Base-by-base conservation (phyloP, 352 stramenopile genomes). In the Phytophthora tubulina region DNA sequence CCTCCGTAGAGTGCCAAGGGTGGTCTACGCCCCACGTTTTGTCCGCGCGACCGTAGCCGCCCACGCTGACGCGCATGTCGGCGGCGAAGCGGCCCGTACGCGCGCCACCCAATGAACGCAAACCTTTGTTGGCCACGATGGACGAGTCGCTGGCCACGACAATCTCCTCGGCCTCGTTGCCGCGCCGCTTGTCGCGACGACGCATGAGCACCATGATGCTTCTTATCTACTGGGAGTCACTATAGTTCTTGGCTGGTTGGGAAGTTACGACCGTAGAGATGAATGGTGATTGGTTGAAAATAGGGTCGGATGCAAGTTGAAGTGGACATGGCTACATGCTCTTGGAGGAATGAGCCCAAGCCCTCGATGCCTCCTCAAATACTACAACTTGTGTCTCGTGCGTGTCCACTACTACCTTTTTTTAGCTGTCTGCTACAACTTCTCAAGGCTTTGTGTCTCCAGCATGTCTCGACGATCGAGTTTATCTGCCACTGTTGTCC, bases 1-100 rank as follows among this genome's bases (percentile, higher is more conserved):
- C 77, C 51, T 75, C 70, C 31, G 84, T 92, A 63, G 84, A 78
- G 62, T 94, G 87, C 87, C 85, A 93, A 60, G 85, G 85, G 71
- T 93, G 85, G 73, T 94, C 87, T 48, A 93, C 83, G 50, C 82
- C 84, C 84, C 85, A 93, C 33, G 83, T 93, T 55, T 92, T 83
- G 78, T 94, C 85, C n/a, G 84, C 73, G 48, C 87, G 87, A 2
- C 87, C 87, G 70, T 94, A 94, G 55, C 85, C 85, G 31, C 87
- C 85, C 7, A 92, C 74, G 30, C 79, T 84, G 30, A 89, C 75
- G 58, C 87, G 87, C 87, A 94, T 94, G 70, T 94, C 87, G 54
- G 87, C 87, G 31, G 87, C 87, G 54, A 94, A 94, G 30, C 85
- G 85, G 14, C 87, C 87, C 1, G 82, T 79, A 53, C 82, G 82